Percentiles rank a stretch among this genome's conserved stretches.
phyloP scores from a whole-genome alignment of 768 basidiomycete genomes.

The Tubosaeta sp. region DNA sequence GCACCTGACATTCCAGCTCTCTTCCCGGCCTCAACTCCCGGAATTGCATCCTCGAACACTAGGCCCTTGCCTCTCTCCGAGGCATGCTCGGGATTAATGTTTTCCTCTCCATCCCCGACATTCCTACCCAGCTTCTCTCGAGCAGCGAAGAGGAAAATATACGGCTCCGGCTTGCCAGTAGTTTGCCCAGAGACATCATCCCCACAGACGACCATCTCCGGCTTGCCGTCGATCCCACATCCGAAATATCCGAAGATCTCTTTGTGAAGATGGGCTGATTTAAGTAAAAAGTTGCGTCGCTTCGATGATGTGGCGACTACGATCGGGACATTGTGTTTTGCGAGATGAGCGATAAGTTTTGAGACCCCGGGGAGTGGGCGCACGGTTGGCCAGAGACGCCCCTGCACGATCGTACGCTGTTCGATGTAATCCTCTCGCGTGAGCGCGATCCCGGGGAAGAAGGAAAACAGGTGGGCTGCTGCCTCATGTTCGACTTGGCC shows the following conservation, averaged over 20 bases:
- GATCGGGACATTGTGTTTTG: conserved; percentile 64
- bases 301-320: conserved; percentile 77
- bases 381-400: conserved; percentile 64
- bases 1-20: conserved; percentile 83
- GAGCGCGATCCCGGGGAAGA: conserved; percentile 70
- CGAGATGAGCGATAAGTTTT: conserved; percentile 68
- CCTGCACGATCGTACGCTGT: conserved; percentile 55
- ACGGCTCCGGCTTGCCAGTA: conserved; percentile 75
- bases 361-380: conserved; percentile 68
- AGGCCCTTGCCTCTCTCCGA: conserved; percentile 59
- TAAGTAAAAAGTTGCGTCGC: conserved; percentile 60
- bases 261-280: conserved; percentile 56
- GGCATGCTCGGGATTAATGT: conserved; percentile 32
- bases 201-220: conserved; percentile 62
- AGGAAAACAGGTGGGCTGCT: conserved; percentile 65
- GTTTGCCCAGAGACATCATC: conserved; percentile 59
- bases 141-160: conserved; percentile 77
- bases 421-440: conserved; percentile 55
- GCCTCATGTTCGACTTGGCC: conserved; percentile 59
- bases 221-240: conserved; percentile 12
- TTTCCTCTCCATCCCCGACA: conserved; percentile 47
- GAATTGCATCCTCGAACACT: conserved; percentile 79
- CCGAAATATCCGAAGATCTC: conserved; percentile 46
- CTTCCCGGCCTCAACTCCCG: conserved; percentile 76
- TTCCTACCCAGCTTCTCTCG: conserved; percentile 49